Conservation (phyloP, 2,329 filamentous ascomycete genomes). For the Hirsutella rhossiliensis region DNA sequence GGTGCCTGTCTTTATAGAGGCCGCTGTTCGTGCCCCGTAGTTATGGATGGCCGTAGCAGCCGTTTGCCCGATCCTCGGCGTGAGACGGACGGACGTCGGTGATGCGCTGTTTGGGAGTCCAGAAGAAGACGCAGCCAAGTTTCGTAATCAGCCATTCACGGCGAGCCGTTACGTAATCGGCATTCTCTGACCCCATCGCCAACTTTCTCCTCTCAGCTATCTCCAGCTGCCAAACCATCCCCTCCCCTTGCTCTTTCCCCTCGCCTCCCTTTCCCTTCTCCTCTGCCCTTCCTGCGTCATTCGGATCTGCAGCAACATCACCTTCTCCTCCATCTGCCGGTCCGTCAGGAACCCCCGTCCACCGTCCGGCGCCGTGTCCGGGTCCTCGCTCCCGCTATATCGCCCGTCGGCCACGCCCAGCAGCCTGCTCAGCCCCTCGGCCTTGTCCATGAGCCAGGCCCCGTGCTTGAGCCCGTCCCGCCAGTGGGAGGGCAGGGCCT, state of each 20-base stretch:
- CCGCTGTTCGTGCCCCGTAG: too few species aligned
- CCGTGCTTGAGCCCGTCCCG: constrained; percentile 30
- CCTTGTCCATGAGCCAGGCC: constrained; percentile 32
- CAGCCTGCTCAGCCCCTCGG: constrained; percentile 24
- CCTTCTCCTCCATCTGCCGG: constrained; percentile 22
- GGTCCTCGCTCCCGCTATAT: constrained; percentile 22
- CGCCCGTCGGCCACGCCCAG: constrained; percentile 22
- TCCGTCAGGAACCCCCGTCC: constrained; percentile 25
- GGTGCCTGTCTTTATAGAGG: too few species aligned
- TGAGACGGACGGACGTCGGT: too few species aligned
- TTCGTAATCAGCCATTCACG: too few species aligned
- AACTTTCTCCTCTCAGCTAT: too few species aligned
- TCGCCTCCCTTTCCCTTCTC: neutral
- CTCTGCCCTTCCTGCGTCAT: constrained; percentile 15
- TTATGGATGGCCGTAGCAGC: too few species aligned
- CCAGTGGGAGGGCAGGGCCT: constrained; percentile 34
- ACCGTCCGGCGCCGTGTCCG: constrained; percentile 28
- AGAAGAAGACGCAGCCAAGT: too few species aligned
- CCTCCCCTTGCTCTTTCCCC: neutral
- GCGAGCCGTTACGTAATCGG: too few species aligned
- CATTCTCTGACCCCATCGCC: too few species aligned
- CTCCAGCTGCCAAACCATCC: too few species aligned
- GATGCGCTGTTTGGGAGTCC: too few species aligned
- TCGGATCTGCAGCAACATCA: constrained; percentile 18
- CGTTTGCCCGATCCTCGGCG: too few species aligned